Evolutionary conservation across 2,329 filamentous ascomycete species (phyloP).

Genomic region (Dactylellina leptospora): DNA sequence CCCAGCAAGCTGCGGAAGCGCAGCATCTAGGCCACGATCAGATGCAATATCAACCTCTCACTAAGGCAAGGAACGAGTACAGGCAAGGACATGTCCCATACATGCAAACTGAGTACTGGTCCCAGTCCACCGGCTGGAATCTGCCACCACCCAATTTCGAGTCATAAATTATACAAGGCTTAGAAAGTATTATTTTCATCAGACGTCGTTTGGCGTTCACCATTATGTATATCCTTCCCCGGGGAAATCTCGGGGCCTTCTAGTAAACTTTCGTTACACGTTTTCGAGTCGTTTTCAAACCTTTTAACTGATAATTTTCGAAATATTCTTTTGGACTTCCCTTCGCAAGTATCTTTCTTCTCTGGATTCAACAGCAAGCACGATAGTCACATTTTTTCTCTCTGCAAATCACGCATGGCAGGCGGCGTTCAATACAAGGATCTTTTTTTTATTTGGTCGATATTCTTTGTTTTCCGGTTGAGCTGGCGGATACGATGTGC

Average conservation of each 20-base stretch:
- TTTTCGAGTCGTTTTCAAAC: conserved; percentile 5
- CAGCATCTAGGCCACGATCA: conserved; percentile 71
- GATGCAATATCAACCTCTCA: conserved; percentile 84
- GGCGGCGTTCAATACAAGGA: conserved; percentile 47
- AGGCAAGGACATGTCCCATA: conserved; percentile 57
- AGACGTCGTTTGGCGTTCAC: conserved; percentile 39
- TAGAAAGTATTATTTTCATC: conserved; percentile 12
- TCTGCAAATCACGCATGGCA: conserved; percentile 47
- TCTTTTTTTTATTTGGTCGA: conserved; percentile 36
- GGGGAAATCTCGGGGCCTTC: conserved; percentile 5
- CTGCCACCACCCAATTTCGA: conserved; percentile 33
- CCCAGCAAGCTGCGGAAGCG: conserved; percentile 77
- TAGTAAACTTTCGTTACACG: too few relatives aligned
- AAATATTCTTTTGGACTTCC: conserved; percentile 23
- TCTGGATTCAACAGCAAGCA: conserved; percentile 42
- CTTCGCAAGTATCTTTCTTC: conserved; percentile 26
- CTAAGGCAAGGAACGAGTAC: conserved; percentile 56
- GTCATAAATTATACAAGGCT: conserved; percentile 15
- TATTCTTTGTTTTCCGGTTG: conserved; percentile 36
- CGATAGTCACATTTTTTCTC: conserved; percentile 34
- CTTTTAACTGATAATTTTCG: conserved; percentile 37
- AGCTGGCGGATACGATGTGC: conserved; percentile 31
- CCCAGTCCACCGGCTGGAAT: conserved; percentile 47
- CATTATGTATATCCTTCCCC: conserved; percentile 5
- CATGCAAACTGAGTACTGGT: conserved; percentile 56